Conservation (phyloP, 2,329 filamentous ascomycete genomes). For the Hypoxylon sp. region DNA sequence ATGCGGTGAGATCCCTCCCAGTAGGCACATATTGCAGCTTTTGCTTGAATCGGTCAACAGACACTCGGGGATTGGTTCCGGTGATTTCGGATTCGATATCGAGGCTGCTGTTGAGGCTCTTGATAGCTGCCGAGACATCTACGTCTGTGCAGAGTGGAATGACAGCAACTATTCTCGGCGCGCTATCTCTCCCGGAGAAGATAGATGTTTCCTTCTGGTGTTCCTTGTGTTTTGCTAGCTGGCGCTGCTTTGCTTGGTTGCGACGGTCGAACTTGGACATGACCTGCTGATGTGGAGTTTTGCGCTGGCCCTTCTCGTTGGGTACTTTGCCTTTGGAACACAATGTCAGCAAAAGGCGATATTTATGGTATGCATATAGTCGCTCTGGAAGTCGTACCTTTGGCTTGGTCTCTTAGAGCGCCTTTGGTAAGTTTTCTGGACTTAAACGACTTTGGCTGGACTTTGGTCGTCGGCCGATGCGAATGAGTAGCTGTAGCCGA, state of each 20-base stretch:
- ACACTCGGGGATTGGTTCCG: slow-evolving; percentile 67
- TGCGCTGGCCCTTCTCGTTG: slow-evolving; percentile 76
- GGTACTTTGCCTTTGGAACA: slow-evolving; percentile 73
- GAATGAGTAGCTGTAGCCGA: slow-evolving; percentile 75
- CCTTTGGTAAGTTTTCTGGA: slow-evolving; percentile 89
- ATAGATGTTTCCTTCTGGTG: slow-evolving; percentile 80
- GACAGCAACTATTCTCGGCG: slow-evolving; percentile 86
- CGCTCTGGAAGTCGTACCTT: slow-evolving; percentile 64
- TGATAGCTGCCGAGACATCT: slow-evolving; percentile 72
- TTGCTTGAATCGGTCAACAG: slow-evolving; percentile 92
- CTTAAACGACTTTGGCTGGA: slow-evolving; percentile 89
- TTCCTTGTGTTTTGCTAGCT: slow-evolving; percentile 82
- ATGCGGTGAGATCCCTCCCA: slow-evolving; percentile 75
- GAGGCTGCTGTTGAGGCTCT: slow-evolving; percentile 76
- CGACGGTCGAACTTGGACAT: slow-evolving; percentile 97
- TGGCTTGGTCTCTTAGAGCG: slow-evolving; percentile 81
- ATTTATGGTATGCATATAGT: slow-evolving; percentile 5
- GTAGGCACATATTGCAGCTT: slow-evolving; percentile 85
- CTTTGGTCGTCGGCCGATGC: slow-evolving; percentile 92
- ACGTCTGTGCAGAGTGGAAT: slow-evolving; percentile 81
- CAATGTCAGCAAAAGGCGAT: slow-evolving; percentile 19
- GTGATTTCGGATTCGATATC: slow-evolving; percentile 75
- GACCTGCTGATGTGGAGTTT: slow-evolving; percentile 93
- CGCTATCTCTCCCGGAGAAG: slow-evolving; percentile 86
- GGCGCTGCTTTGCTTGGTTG: slow-evolving; percentile 93